Evolutionary conservation across 331 rosid species (phyloP).

Genomic region (Prunus yedoensis): DNA sequence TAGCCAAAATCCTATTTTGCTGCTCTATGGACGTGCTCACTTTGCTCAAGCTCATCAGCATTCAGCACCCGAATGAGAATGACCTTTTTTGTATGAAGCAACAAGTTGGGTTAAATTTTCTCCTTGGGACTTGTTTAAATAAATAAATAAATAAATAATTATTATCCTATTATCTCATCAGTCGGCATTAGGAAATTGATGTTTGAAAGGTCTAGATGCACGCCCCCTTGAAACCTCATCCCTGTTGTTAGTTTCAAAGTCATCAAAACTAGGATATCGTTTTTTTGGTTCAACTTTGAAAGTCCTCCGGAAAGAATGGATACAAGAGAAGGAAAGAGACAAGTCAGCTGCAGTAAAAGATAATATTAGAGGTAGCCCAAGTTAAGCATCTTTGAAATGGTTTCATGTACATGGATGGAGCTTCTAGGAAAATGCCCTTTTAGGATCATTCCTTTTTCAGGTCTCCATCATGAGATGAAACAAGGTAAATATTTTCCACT

Average conservation of each 20-base stretch:
- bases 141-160: too few relatives aligned
- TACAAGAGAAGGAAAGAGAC: slow-evolving; percentile 39
- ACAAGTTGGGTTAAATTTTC: slow-evolving; percentile 18
- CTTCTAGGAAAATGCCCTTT: slow-evolving; percentile 50
- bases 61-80: slow-evolving; percentile 34
- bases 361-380: too few relatives aligned
- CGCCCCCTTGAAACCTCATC: slow-evolving; percentile 50
- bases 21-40: slow-evolving; percentile 19
- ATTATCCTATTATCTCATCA: slow-evolving; percentile 20
- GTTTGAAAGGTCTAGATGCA: slow-evolving; percentile 67
- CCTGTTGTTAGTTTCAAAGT: slow-evolving; percentile 23
- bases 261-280: slow-evolving; percentile 36
- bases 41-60: not conserved
- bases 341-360: not conserved
- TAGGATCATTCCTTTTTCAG: slow-evolving; percentile 14
- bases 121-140: slow-evolving; percentile 16
- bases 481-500: slow-evolving; percentile 23
- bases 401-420: slow-evolving; percentile 29
- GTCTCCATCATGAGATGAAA: slow-evolving; percentile 2
- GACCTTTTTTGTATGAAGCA: too few relatives aligned
- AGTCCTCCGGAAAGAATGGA: slow-evolving; percentile 68
- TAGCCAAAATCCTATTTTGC: slow-evolving; percentile 31
- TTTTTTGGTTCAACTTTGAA: slow-evolving; percentile 27
- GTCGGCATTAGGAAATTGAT: slow-evolving; percentile 32
- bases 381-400: slow-evolving; percentile 38